phyloP scores from a whole-genome alignment of 1,284 basidiomycete genomes.

The Ganoderma boninense region DNA sequence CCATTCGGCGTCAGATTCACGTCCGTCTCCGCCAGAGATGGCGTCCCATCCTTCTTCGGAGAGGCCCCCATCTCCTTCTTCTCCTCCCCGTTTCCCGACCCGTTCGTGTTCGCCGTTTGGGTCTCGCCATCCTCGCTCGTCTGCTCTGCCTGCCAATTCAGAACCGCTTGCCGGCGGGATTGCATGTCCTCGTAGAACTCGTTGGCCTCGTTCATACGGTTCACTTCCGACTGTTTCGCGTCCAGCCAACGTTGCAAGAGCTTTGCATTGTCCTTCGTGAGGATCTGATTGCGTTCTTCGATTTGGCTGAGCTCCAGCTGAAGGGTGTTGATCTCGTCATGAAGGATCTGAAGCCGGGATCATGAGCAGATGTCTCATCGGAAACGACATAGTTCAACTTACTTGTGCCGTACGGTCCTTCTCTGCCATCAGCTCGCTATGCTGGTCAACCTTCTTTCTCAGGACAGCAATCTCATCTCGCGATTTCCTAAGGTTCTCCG shows the following conservation, averaged over 20 bases:
- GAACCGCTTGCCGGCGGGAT: conserved; percentile 65
- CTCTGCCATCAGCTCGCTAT: conserved; percentile 85
- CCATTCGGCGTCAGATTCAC: conserved; percentile 90
- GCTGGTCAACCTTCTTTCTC: conserved; percentile 83
- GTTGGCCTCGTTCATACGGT: conserved; percentile 94
- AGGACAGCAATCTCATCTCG: conserved; percentile 77
- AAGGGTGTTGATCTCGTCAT: conserved; percentile 93
- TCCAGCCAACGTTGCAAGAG: conserved; percentile 96
- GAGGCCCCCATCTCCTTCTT: conserved; percentile 55
- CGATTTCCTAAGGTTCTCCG: conserved; percentile 78
- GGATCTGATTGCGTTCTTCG: conserved; percentile 84
- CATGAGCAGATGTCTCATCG: not conserved
- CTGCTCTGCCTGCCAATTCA: conserved; percentile 53
- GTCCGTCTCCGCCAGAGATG: conserved; percentile 70
- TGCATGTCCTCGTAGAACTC: conserved; percentile 86
- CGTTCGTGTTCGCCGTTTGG: conserved; percentile 36
- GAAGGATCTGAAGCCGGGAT: conserved; percentile 70
- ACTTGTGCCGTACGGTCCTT: conserved; percentile 92
- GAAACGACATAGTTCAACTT: conserved; percentile 31
- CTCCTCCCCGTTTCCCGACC: conserved; percentile 78
- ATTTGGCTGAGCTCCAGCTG: conserved; percentile 92
- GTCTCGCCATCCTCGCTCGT: conserved; percentile 38
- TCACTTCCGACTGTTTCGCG: conserved; percentile 91
- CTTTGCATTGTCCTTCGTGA: conserved; percentile 93
- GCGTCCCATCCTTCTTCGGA: conserved; percentile 76